Base-by-base conservation (phyloP, 1,284 basidiomycete genomes). In the Papiliotrema fonsecae region DNA sequence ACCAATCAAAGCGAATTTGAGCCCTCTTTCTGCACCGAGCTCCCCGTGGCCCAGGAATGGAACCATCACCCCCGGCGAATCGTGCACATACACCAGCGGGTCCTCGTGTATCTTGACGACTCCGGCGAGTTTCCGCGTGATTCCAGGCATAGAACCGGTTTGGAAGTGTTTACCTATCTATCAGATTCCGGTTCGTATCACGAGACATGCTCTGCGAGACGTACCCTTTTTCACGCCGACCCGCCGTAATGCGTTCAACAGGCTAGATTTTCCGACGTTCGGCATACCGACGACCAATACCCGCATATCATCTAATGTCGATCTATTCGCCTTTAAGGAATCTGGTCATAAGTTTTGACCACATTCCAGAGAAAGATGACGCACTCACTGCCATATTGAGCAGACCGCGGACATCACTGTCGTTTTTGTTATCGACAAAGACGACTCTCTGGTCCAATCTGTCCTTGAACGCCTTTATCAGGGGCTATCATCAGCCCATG, bases 221-320 rank as follows among this genome's bases (percentile, higher is more conserved):
- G 58, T 69, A 91, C 90, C 86, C 66, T 89, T 90, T 53, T 82
- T 78, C 27, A 94, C 87, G 4, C 93, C 94, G 54, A 85, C 85
- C 61, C 85, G 84, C 36, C 96, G 81, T n/a, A 98, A 78, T 0
- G 88, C 84, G 67, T 98, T 98, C 14, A 98, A 76, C 44, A 98
- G 74, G 3, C 89, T 92, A 25, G 91, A 96, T 76, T 98, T 99
- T 42, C 96, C 96, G 36, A 97, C 92, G 68, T 98, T 98, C 4
- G 94, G 94, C 94, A 98, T 98, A 22, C 94, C 94, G 45, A 93
- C 84, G 22, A 96, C 88, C 5, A 96, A 79, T 7, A 97, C 83
- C 64, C 91, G 90, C 55, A 88, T 75, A 66, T 88, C 86, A 50
- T 82, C 81, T 39, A 82, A 76, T 5, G 58, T 56, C 81, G 80